Base-by-base conservation (phyloP, 139 green algal genomes). In the Zygnema cylindricum region DNA sequence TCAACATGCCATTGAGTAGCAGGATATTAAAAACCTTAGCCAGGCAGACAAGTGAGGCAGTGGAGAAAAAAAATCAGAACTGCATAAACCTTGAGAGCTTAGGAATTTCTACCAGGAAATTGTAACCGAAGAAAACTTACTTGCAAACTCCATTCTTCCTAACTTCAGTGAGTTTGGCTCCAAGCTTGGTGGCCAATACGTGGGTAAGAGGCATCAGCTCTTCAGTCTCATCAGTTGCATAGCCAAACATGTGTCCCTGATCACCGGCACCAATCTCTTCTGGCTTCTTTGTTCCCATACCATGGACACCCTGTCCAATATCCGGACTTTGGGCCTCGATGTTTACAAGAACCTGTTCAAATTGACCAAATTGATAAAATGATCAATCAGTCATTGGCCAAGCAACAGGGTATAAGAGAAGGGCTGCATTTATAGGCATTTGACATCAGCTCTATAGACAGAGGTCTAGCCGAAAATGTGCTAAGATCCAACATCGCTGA, bases 181-280 rank as follows among this genome's bases (percentile, higher is more conserved):
- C 98, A 36, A 99, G 88, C 94, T 98, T 89, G 73, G 97, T 99
- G 83, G 98, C 96, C 76, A 99, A 94, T 82, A 99, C 94, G 93
- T 99, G 98, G 22, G 98, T 99, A 22, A 99, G 94, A 35, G 98
- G 98, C 98, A 99, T 99, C 57, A 99, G 95, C 95, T 99, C 97
- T 3, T 88, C 79, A 2, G 97, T 99, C 95, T 99, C 98, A 85
- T 99, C 98, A 25, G 96, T 98, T 87, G 98, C 98, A 83, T 99
- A 99, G 76, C 98, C 98, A 93, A 99, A 99, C 98, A 99, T 99
- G 93, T 98, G 96, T 77, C 98, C 98, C 94, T 99, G 98, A 95
- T 99, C 98, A 86, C 98, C 98, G 42, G 97, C 97, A 57, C 98
- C 98, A 55, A 98, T 97, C 89, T 99, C 96, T 94, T 99, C 98